Evolutionary conservation across 202 grass and related monocot genomes (phyloP), one percentile per base, ranked within the genome.

Genomic region (Bolboschoenoplectus hybrid): DNA sequence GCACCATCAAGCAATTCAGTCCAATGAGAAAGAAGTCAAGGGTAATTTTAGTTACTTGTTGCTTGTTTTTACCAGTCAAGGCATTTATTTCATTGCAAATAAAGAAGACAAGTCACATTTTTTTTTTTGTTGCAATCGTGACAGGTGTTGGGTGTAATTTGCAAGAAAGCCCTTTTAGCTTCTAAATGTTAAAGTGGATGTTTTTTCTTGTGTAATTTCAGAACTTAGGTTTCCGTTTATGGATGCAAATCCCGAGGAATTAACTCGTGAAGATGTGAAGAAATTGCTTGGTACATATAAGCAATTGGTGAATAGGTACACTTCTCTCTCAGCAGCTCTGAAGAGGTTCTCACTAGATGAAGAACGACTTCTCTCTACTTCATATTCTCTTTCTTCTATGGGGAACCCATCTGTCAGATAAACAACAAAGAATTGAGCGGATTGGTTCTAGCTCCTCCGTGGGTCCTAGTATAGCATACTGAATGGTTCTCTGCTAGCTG

Each of bases 221-320:
- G 92, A 83, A 40, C 41, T 58, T 16, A 88, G 20, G 80, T 93
- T 91, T 83, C 95, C 95, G 61, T 94, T 90, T 86, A 89, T 97
- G 92, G 83, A 92, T 14, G 84, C 85, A 1, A 84, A 91, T 82
- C 88, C 91, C 63, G 88, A 88, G 81, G 91, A 88, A 43, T 88
- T 97, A 68, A 89, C 80, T 16, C 26, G 63, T 46, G 85, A n/a
- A 17, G 92, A 97, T 80, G 85, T 97, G 64, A 90, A 90, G 69
- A 85, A 90, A 47, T 34, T 97, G 78, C 91, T 91, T 55, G 83
- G 79, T 72, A 58, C 82, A 32, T 97, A 94, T 60, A 94, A 63
- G 85, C 80, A 94, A 86, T 52, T 91, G 12, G 92, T 94, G 50
- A 88, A 87, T 36, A 93, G 80, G 81, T 97, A 97, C 60, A 81